Evolutionary conservation across 2,329 filamentous ascomycete species (phyloP).

Genomic region (Emergomyces pasteurianus): DNA sequence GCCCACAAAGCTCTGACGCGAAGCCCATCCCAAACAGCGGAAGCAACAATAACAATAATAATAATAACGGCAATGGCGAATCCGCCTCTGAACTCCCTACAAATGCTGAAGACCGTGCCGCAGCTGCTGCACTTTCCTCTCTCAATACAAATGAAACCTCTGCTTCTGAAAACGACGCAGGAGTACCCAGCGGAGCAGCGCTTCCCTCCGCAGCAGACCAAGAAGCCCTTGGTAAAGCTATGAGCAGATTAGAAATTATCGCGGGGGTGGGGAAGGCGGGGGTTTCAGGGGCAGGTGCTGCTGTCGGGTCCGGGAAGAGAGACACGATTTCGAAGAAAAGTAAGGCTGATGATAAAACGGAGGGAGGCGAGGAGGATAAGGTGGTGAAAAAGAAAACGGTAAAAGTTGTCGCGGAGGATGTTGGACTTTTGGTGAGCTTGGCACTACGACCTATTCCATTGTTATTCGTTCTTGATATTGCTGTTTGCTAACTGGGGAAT

Average conservation of each 20-base stretch:
- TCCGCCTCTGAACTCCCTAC: slow-evolving; percentile 28
- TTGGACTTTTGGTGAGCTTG: slow-evolving; percentile 32
- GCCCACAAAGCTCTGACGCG: background rate
- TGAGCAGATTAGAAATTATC: slow-evolving; percentile 37
- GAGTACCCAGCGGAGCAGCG: slow-evolving; percentile 14
- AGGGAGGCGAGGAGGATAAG: slow-evolving; percentile 12
- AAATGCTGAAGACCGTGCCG: slow-evolving; percentile 40
- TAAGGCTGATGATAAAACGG: background rate
- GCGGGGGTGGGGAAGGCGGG: slow-evolving; percentile 18
- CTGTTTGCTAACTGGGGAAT: background rate
- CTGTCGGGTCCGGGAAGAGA: slow-evolving; percentile 11
- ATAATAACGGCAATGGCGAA: slow-evolving; percentile 17
- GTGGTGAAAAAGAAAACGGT: slow-evolving; percentile 30
- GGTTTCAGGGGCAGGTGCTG: slow-evolving; percentile 6
- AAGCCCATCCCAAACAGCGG: background rate
- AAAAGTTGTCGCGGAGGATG: slow-evolving; percentile 36
- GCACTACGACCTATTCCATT: background rate
- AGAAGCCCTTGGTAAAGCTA: slow-evolving; percentile 38
- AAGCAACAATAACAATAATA: background rate
- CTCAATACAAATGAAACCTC: slow-evolving; percentile 29
- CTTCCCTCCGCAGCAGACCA: slow-evolving; percentile 30
- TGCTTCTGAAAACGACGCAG: slow-evolving; percentile 20
- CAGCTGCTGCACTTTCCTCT: slow-evolving; percentile 37
- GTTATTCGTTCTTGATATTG: slow-evolving; percentile 1
- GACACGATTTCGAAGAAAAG: slow-evolving; percentile 17